Evolutionary conservation across 202 grass and related monocot species (phyloP).

Genomic region (Schoenoplectus tabernaemontani): DNA sequence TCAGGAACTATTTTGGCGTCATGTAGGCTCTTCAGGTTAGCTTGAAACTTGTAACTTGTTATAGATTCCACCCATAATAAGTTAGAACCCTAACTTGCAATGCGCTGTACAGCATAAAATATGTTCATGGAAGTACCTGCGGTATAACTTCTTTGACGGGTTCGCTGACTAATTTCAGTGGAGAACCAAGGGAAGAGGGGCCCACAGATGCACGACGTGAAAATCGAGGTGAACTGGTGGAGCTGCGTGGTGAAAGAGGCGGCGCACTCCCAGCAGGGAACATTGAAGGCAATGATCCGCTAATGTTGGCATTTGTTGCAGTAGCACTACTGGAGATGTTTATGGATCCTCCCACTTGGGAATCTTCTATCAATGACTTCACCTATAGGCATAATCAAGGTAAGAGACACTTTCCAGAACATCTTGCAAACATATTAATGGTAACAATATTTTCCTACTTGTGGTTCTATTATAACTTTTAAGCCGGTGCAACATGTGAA

Average conservation of each 20-base stretch:
- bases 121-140: constrained; percentile 50
- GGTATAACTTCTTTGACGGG: constrained; percentile 93
- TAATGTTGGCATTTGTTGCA: constrained; percentile 45
- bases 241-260: constrained; percentile 92
- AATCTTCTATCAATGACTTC: constrained; percentile 86
- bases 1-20: not conserved
- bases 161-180: constrained; percentile 94
- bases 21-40: not conserved
- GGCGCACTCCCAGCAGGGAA: constrained; percentile 94
- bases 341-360: constrained; percentile 48
- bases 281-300: constrained; percentile 76
- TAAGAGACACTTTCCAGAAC: not conserved
- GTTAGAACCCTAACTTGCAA: not conserved
- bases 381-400: constrained; percentile 39
- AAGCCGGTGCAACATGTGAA: not conserved
- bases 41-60: not conserved
- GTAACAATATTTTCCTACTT: not conserved
- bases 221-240: constrained; percentile 77
- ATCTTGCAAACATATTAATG: not conserved
- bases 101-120: constrained; percentile 5
- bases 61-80: not conserved
- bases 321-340: constrained; percentile 50
- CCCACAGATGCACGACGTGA: constrained; percentile 55
- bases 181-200: constrained; percentile 74
- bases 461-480: not conserved